phyloP scores from a whole-genome alignment of 2,329 filamentous ascomycete genomes.

The Aspergillus fischeri region DNA sequence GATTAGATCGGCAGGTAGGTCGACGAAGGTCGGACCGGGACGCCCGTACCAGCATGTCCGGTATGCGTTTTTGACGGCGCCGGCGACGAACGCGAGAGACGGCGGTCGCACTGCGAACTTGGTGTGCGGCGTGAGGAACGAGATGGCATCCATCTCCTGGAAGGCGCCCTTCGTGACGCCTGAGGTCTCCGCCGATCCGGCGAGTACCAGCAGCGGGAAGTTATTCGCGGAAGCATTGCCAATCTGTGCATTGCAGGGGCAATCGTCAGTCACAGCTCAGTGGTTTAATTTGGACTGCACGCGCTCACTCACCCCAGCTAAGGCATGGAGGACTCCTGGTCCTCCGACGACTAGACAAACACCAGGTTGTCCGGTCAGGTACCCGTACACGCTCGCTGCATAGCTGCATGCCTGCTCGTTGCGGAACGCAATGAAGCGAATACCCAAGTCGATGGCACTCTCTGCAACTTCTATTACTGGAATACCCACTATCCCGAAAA shows the following conservation, averaged over 20 bases:
- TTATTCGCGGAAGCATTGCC: constrained; percentile 52
- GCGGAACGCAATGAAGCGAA: constrained; percentile 55
- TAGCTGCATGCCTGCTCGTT: constrained; percentile 59
- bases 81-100: constrained; percentile 43
- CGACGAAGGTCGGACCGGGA: constrained; percentile 51
- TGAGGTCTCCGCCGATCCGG: constrained; percentile 51
- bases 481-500: constrained; percentile 54
- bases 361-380: constrained; percentile 53
- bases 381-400: constrained; percentile 57
- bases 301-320: constrained; percentile 48
- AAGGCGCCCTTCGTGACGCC: constrained; percentile 52
- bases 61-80: constrained; percentile 50
- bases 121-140: constrained; percentile 50
- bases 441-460: constrained; percentile 53
- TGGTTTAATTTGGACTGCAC: no score
- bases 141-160: constrained; percentile 55
- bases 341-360: constrained; percentile 58
- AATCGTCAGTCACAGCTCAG: constrained; percentile 1
- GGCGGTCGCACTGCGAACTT: constrained; percentile 49
- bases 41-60: constrained; percentile 52
- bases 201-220: constrained; percentile 53
- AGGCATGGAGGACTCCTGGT: constrained; percentile 55
- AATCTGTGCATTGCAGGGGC: constrained; percentile 26
- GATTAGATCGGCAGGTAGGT: constrained; percentile 55
- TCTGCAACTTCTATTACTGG: constrained; percentile 56